Evolutionary conservation across 192 early-diverging fungal species (phyloP), one percentile per base, ranked within the genome.

Genomic region (Backusella tuberculispora): DNA sequence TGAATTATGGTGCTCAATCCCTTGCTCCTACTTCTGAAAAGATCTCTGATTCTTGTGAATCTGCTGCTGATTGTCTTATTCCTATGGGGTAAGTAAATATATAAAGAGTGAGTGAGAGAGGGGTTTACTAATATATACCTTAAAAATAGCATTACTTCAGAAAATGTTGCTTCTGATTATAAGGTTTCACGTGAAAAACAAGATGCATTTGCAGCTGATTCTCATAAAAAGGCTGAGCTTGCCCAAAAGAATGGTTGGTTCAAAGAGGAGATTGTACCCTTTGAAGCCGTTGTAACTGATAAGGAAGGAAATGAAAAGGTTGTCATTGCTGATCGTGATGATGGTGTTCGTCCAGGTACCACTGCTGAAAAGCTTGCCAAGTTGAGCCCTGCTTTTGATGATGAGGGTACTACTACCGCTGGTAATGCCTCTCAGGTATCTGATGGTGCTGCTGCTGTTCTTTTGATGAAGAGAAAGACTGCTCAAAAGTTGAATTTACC

Each of bases 321-420:
- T 47, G 82, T 88, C 24, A 81, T 85, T 47, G 75, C 89, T 24
- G 83, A 93, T 42, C 76, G 73, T 17, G 75, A 79, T 42, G 92
- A 93, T 75, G 93, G 93, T 60, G 91, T 92, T 69, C 75, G 84
- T 17, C 70, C 85, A 7, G 92, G 91, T 84, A 84, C 92, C 68
- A 96, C 96, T 73, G 83, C 88, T 40, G 92, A 92, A 44, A 99
- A 99, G 83, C 84, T 99, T 21, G 89, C 94, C 70, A 88, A 92
- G 53, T 88, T 98, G 77, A 92, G 92, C 69, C 94, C 96, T 15
- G 94, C 93, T 13, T 99, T 99, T 86, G 77, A 90, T 63, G 89
- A 86, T 46, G 88, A 89, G 29, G 97, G 97, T 69, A 93, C 96
- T 3, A 96, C 98, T 60, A 99, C 97, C 37, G 96, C 97, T 12